Evolutionary conservation across 2,329 filamentous ascomycete species (phyloP).

Genomic region (Arthrobotrys megalospora): DNA sequence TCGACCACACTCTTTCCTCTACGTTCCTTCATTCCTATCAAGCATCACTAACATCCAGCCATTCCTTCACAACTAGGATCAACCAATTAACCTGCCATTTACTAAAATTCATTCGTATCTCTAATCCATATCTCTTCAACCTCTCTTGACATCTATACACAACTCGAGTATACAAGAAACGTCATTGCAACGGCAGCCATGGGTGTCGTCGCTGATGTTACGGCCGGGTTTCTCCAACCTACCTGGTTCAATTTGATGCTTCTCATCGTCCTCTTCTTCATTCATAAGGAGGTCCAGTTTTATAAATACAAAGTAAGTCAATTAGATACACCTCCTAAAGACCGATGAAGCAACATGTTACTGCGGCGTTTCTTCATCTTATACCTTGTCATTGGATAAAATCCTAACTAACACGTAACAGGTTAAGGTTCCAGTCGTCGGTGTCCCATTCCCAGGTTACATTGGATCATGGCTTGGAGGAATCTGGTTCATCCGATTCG

Average conservation of each 20-base stretch:
- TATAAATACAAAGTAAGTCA: slow-evolving; percentile 38
- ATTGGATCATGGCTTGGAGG: slow-evolving; percentile 58
- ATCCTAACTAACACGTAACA: slow-evolving; percentile 33
- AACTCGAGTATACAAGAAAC: not conserved
- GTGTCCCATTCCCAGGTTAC: slow-evolving; percentile 55
- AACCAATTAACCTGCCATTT: not conserved
- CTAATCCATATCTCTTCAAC: not conserved
- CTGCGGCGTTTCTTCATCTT: not conserved
- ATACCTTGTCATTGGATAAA: not conserved
- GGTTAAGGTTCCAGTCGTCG: slow-evolving; percentile 58
- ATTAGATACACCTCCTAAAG: not conserved
- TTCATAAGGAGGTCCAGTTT: slow-evolving; percentile 51
- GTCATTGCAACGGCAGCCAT: slow-evolving; percentile 3
- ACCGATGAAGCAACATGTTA: not conserved
- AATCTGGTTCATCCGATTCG: slow-evolving; percentile 48
- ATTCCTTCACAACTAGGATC: not conserved
- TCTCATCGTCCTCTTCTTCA: slow-evolving; percentile 5
- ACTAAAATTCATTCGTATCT: not conserved
- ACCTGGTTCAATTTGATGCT: slow-evolving; percentile 36
- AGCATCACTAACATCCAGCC: slow-evolving; percentile 6
- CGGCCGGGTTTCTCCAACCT: slow-evolving; percentile 26
- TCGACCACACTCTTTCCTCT: not conserved
- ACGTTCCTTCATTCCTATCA: not conserved
- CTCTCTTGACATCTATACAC: not conserved
- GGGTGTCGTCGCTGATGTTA: slow-evolving; percentile 36